A percentile compares a stretch with the other conserved stretches of the same genome.
These are phyloP conservation scores for Trypanosoma vivax DNA, from an alignment of 208 protist species.

Conservation along the genomic window DNA sequence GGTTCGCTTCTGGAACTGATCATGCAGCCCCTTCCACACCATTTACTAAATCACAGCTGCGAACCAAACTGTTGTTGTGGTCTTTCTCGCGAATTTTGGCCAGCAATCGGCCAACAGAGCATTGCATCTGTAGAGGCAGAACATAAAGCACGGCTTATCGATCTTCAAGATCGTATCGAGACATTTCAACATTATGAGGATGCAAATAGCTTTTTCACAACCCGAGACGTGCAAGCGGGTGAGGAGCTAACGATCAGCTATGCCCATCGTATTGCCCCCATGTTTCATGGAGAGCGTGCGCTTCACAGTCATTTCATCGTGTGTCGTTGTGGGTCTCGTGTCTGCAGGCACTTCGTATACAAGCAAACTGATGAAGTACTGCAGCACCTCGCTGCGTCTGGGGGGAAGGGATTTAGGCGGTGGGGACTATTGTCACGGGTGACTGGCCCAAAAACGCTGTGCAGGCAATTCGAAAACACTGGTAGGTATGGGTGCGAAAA, in stretches of 20 bases:
- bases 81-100: conserved; percentile 60
- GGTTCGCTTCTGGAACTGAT: conserved; percentile 53
- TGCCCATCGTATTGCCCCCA: conserved; percentile 39
- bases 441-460: no score
- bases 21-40: conserved; percentile 55
- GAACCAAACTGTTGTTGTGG: conserved; percentile 53
- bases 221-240: conserved; percentile 48
- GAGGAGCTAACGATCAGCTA: conserved; percentile 77
- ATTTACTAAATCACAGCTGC: conserved; percentile 78
- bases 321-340: conserved; percentile 41
- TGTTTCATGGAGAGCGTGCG: conserved; percentile 29
- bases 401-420: neutral
- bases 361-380: conserved; percentile 10
- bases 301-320: conserved; percentile 25
- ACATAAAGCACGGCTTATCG: no score
- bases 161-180: conserved; percentile 25
- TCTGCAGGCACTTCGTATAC: conserved; percentile 60
- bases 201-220: conserved; percentile 66
- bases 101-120: no score
- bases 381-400: neutral
- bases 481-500: neutral
- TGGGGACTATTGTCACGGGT: neutral
- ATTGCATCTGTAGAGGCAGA: no score
- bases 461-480: no score
- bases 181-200: conserved; percentile 50